phyloP scores from a whole-genome alignment of 352 stramenopile genomes.

The Pythium diclinum region DNA sequence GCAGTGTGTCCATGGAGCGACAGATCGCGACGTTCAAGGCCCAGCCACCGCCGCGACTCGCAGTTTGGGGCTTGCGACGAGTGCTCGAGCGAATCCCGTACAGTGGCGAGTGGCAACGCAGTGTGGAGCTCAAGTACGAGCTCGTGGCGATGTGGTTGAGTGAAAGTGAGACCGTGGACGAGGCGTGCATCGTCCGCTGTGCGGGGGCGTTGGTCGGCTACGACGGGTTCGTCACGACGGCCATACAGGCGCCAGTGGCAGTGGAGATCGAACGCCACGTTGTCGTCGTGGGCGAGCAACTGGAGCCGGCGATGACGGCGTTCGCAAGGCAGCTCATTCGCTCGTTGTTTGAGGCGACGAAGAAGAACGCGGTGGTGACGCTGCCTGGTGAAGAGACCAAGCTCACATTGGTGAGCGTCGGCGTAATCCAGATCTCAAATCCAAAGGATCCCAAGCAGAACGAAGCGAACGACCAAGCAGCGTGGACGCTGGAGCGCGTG shows the following conservation, averaged over 20 bases:
- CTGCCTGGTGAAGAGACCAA: constrained; percentile 1
- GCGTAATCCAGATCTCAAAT: constrained; percentile 13
- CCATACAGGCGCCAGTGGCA: background rate
- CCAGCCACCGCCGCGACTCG: background rate
- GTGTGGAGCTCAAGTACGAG: background rate
- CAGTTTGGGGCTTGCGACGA: constrained; percentile 12
- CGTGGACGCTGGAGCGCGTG: constrained; percentile 31
- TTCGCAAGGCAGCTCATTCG: constrained; percentile 51
- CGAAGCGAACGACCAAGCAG: background rate
- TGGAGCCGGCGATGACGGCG: constrained; percentile 47
- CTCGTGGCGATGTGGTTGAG: constrained; percentile 1
- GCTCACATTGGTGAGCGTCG: constrained; percentile 11
- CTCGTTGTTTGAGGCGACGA: constrained; percentile 33
- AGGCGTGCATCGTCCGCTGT: constrained; percentile 14
- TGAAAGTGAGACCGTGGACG: constrained; percentile 14
- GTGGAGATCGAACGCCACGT: constrained; percentile 40
- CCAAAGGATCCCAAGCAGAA: constrained; percentile 16
- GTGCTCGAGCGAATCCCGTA: constrained; percentile 16
- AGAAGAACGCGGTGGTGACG: constrained; percentile 6
- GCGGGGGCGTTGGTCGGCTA: constrained; percentile 14
- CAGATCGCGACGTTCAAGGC: constrained; percentile 23
- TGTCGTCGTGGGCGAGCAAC: constrained; percentile 31
- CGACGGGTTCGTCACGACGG: constrained; percentile 3
- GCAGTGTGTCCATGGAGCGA: background rate
- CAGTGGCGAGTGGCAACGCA: constrained; percentile 8